Evolutionary conservation across 2,329 filamentous ascomycete genomes (phyloP), one percentile per base, ranked within the genome.

Genomic region (Trichoderma harzianum): DNA sequence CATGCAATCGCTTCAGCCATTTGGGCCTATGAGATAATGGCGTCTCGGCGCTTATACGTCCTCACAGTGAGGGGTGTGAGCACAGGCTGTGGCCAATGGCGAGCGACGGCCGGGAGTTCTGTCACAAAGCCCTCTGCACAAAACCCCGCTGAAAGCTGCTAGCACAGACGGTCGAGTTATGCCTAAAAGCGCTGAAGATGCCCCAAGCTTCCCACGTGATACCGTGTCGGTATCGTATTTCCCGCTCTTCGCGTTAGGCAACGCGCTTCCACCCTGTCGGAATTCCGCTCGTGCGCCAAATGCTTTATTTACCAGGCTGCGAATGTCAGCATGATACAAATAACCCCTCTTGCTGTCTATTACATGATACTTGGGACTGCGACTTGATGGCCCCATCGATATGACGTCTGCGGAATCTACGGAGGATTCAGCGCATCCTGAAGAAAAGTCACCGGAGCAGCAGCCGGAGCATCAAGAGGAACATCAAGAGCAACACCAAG

Each of bases 401-500:
- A 73, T 72, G 70, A 66, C 70, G 21, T 68, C 64, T 39, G 43
- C 70, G 34, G 72, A 67, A 60, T 39, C 68, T 43, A 72, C 74
- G 7, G 64, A 70, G 11, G 71, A 68, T 18, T 34, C 39, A 28
- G 43, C 57, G 30, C 65, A 65, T n/a, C 65, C 39, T 12, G 67
- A 69, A 16, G 58, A 67, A 30, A 74, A 76, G 7, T 76, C 80
- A 24, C 84, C 87, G 57, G n/a, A 30, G 18, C 5, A 60, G 7
- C 76, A 80, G 26, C 84, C 87, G 28, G 10, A 60, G 12, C 30
- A 32, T 3, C 57, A 36, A 16, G 71, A 67, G 21, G 55, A 67
- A 21, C 74, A 75, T 7, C 76, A 80, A 21, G 84, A 87, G 58
- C 80, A 84, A 21, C 74, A 75, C 8, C 76, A 80, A 21, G 84